Conservation (phyloP, 805 yeast species). For the Candida maltosa region DNA sequence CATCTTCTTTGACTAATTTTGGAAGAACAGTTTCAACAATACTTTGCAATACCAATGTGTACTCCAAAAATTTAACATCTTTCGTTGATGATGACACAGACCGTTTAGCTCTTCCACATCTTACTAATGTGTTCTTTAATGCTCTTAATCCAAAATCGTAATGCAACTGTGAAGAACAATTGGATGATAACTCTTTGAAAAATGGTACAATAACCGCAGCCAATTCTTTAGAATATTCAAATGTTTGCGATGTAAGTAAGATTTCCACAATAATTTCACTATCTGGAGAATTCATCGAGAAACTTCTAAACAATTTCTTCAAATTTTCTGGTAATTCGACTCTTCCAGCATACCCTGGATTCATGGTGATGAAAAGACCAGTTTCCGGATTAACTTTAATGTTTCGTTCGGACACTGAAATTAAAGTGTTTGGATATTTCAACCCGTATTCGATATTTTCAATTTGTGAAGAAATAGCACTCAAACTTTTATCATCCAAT, state of each 20-base stretch:
- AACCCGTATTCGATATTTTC: conserved; percentile 66
- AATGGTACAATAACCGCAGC: conserved; percentile 53
- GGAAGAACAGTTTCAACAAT: conserved; percentile 67
- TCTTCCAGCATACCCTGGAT: conserved; percentile 86
- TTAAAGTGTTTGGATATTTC: conserved; percentile 14
- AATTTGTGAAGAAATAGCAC: conserved; percentile 82
- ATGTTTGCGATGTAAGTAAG: conserved; percentile 71
- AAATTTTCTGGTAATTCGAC: conserved; percentile 80
- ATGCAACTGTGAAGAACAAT: conserved; percentile 57
- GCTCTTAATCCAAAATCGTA: conserved; percentile 91
- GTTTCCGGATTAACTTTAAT: conserved; percentile 43
- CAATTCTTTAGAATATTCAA: conserved; percentile 41
- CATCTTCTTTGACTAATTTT: conserved; percentile 56
- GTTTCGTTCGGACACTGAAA: conserved; percentile 43
- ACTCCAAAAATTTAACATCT: conserved; percentile 16
- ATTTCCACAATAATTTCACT: conserved; percentile 64
- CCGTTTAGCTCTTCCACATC: conserved; percentile 51
- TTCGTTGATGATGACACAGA: not conserved
- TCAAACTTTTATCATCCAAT: conserved; percentile 62
- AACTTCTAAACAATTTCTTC: conserved; percentile 71
- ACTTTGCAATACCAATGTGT: conserved; percentile 44
- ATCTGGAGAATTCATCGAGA: conserved; percentile 75
- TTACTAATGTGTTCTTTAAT: conserved; percentile 60
- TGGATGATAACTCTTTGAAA: conserved; percentile 41
- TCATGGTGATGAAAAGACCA: conserved; percentile 87